phyloP scores from a whole-genome alignment of 1,139 yeast species.

The Groenewaldozyma auringiensis region DNA sequence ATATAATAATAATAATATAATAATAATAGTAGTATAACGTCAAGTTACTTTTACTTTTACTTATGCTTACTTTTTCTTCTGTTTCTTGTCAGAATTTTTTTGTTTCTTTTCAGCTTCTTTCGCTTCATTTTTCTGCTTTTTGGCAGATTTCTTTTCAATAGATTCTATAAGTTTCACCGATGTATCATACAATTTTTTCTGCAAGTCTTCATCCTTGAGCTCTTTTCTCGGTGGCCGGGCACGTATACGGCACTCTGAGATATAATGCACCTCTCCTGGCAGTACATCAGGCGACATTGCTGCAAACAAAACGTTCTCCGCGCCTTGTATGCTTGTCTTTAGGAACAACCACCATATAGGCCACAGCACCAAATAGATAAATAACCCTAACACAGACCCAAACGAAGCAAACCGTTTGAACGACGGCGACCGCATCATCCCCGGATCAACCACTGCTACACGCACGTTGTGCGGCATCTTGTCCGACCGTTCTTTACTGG shows the following conservation, averaged over 20 bases:
- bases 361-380: slow-evolving; percentile 57
- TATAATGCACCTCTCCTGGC: slow-evolving; percentile 56
- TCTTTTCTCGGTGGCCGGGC: slow-evolving; percentile 47
- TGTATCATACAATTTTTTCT: slow-evolving; percentile 50
- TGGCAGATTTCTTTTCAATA: slow-evolving; percentile 65
- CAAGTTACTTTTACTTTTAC: neutral
- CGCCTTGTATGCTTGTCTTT: slow-evolving; percentile 69
- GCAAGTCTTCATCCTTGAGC: slow-evolving; percentile 52
- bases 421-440: slow-evolving; percentile 80
- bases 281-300: slow-evolving; percentile 64
- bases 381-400: slow-evolving; percentile 67
- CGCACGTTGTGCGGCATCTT: slow-evolving; percentile 59
- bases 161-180: slow-evolving; percentile 51
- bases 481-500: slow-evolving; percentile 53
- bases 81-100: neutral
- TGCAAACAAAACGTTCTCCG: slow-evolving; percentile 68
- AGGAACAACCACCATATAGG: slow-evolving; percentile 80
- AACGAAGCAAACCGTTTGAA: slow-evolving; percentile 70
- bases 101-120: slow-evolving; percentile 5
- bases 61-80: slow-evolving; percentile 2
- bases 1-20: neutral
- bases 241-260: slow-evolving; percentile 64
- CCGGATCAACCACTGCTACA: slow-evolving; percentile 82
- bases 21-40: neutral
- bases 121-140: slow-evolving; percentile 19